A percentile compares a stretch with the other conserved stretches of the same genome.
Conservation (phyloP, 2,329 filamentous ascomycete species). For the Bipolaris bicolor region DNA sequence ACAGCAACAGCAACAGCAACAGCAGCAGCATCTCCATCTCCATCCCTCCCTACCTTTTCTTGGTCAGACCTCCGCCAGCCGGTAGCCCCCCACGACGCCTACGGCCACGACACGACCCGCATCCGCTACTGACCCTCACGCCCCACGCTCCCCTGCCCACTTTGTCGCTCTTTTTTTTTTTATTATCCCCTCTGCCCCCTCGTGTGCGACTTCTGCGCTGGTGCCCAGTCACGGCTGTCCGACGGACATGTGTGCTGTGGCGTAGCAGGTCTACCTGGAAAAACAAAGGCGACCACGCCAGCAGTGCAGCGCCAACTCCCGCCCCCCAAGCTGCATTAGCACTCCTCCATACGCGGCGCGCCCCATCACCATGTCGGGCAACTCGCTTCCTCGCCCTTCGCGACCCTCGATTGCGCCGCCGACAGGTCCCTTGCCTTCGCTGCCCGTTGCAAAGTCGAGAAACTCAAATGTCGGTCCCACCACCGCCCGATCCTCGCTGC, state of each 20-base stretch:
- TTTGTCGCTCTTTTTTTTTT: background rate
- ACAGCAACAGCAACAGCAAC: too few relatives aligned
- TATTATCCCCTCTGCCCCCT: background rate
- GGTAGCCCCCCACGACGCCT: background rate
- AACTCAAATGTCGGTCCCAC: slow-evolving; percentile 55
- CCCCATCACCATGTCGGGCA: slow-evolving; percentile 54
- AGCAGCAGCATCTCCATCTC: too few relatives aligned
- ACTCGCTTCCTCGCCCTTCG: slow-evolving; percentile 70
- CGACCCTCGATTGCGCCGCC: slow-evolving; percentile 69
- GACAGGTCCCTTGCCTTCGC: slow-evolving; percentile 72
- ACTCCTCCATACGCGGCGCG: slow-evolving; percentile 11
- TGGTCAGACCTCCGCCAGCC: background rate
- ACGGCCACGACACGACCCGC: background rate
- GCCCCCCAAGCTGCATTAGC: slow-evolving; percentile 10
- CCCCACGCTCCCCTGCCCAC: background rate
- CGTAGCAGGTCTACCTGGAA: slow-evolving; percentile 22
- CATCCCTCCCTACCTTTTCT: background rate
- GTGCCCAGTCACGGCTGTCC: slow-evolving; percentile 10
- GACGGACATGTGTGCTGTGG: slow-evolving; percentile 38
- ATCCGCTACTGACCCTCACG: background rate
- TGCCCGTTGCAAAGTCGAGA: slow-evolving; percentile 75
- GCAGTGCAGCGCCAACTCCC: slow-evolving; percentile 17
- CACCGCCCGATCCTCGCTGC: slow-evolving; percentile 33
- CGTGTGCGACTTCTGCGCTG: background rate
- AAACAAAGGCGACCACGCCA: slow-evolving; percentile 20